Conservation (phyloP, 2,329 filamentous ascomycete genomes). For the Aspergillus piperis region DNA sequence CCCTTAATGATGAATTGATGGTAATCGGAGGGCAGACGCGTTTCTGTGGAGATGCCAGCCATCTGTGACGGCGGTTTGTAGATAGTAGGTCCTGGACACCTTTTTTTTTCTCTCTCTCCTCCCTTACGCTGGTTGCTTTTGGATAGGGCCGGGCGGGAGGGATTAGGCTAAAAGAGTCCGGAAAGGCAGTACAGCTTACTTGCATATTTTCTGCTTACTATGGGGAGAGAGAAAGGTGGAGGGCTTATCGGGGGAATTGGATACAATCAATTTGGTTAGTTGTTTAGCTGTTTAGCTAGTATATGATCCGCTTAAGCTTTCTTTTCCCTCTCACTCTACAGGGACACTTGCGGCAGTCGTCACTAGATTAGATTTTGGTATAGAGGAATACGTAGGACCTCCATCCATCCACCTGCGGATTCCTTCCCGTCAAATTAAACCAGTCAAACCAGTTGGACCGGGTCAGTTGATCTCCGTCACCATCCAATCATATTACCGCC, state of each 20-base stretch:
- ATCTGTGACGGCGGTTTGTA: conserved; percentile 10
- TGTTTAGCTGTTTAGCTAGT: neutral
- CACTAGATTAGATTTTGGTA: too few species aligned
- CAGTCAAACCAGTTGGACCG: neutral
- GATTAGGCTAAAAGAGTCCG: neutral
- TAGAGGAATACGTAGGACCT: too few species aligned
- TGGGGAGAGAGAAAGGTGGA: too few species aligned
- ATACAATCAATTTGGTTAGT: neutral
- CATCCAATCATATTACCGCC: conserved; percentile 2
- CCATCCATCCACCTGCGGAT: too few species aligned
- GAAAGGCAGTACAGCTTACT: neutral
- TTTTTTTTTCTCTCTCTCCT: too few species aligned
- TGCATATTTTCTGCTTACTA: neutral
- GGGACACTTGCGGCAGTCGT: neutral
- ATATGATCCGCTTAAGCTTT: neutral
- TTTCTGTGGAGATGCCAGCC: conserved; percentile 17
- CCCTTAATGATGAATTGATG: neutral
- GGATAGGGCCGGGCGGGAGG: neutral
- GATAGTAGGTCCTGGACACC: too few species aligned
- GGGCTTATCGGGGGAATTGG: too few species aligned
- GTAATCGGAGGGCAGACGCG: neutral
- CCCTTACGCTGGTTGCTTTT: neutral
- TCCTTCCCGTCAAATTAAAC: too few species aligned
- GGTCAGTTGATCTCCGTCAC: conserved; percentile 10
- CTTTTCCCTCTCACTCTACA: neutral